A percentile compares a stretch with the other conserved stretches of the same genome.
Evolutionary conservation across 1,139 yeast genomes (phyloP).

Genomic region (Meyerozyma carpophila): DNA sequence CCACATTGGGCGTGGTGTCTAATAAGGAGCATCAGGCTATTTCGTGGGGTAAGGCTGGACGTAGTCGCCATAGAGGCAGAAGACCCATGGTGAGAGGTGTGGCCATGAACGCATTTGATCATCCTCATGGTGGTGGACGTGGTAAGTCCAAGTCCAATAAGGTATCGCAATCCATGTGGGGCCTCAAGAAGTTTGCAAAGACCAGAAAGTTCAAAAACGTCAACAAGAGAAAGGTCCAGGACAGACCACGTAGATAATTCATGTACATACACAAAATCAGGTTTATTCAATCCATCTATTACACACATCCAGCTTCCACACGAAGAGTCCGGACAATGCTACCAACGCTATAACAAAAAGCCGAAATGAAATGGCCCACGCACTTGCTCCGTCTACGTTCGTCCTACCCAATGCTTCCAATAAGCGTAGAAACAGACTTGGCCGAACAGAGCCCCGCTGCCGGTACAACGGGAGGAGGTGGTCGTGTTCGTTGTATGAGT

Average conservation of each 20-base stretch:
- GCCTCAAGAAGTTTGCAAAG: slow-evolving; percentile 90
- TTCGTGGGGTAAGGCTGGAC: slow-evolving; percentile 95
- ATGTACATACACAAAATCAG: slow-evolving; percentile 4
- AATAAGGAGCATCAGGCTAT: slow-evolving; percentile 89
- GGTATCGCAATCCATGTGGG: slow-evolving; percentile 95
- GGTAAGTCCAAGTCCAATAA: slow-evolving; percentile 98
- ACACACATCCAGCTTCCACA: neutral
- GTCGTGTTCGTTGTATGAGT: neutral
- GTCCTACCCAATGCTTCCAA: neutral
- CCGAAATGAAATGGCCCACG: neutral
- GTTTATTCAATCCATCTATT: neutral
- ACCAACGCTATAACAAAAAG: neutral
- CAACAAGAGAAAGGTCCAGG: slow-evolving; percentile 80
- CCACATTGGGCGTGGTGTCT: slow-evolving; percentile 93
- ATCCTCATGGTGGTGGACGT: slow-evolving; percentile 99
- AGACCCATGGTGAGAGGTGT: slow-evolving; percentile 98
- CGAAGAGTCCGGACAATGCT: neutral
- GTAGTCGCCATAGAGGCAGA: slow-evolving; percentile 86
- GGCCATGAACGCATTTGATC: slow-evolving; percentile 96
- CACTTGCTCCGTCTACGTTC: neutral
- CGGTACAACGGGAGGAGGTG: neutral
- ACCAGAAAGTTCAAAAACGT: slow-evolving; percentile 87
- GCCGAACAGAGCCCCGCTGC: neutral
- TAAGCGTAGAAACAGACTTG: neutral
- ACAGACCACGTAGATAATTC: slow-evolving; percentile 46